Conservation (phyloP, 805 yeast genomes). For the Yamadazyma paraphyllophila region DNA sequence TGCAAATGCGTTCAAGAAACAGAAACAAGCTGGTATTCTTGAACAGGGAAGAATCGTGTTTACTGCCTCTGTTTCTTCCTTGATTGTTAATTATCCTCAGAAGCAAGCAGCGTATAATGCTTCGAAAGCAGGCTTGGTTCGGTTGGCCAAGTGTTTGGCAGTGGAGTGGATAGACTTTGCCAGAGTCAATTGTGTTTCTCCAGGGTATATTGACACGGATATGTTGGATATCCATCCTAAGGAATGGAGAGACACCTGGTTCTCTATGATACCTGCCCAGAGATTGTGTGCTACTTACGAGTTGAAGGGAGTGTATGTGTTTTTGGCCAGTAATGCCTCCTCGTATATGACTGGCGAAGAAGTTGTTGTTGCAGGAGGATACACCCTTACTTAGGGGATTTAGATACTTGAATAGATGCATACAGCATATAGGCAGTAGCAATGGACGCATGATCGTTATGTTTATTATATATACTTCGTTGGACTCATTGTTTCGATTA, state of each 20-base stretch:
- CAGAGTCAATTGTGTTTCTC: constrained; percentile 78
- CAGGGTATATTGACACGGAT: constrained; percentile 80
- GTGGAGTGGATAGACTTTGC: constrained; percentile 83
- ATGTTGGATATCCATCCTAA: constrained; percentile 43
- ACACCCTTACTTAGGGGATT: constrained; percentile 42
- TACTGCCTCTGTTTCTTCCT: constrained; percentile 88
- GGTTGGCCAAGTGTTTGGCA: constrained; percentile 76
- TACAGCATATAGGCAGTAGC: no score
- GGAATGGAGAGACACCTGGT: constrained; percentile 38
- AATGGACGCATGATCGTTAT: no score
- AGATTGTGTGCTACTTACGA: constrained; percentile 73
- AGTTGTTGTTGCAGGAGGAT: constrained; percentile 77
- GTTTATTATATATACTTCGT: no score
- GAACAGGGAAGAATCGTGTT: constrained; percentile 36
- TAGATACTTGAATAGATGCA: no score
- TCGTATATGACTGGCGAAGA: constrained; percentile 78
- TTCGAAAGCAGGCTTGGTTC: constrained; percentile 79
- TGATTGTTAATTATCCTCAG: constrained; percentile 82
- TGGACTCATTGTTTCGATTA: no score
- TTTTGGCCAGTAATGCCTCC: constrained; percentile 76
- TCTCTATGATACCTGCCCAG: constrained; percentile 59
- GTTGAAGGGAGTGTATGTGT: constrained; percentile 74
- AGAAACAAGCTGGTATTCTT: constrained; percentile 13
- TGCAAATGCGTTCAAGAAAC: constrained; percentile 41
- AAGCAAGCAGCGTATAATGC: constrained; percentile 83